phyloP scores from a whole-genome alignment of 2,329 filamentous ascomycete genomes.

The Epichloe sibirici region DNA sequence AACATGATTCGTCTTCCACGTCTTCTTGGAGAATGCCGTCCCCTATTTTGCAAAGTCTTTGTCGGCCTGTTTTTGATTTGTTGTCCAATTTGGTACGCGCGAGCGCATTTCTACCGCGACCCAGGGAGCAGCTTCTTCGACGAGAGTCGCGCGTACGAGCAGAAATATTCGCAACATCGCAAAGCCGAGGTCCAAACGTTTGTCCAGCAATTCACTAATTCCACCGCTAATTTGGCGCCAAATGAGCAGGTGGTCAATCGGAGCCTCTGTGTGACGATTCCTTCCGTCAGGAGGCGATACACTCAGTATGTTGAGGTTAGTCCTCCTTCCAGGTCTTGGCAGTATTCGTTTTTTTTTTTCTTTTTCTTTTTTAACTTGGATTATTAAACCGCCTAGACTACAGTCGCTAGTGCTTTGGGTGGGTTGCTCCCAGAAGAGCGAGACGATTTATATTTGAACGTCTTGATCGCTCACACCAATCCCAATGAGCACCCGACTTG shows the following conservation, averaged over 20 bases:
- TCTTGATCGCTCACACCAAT: neutral
- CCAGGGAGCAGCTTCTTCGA: neutral
- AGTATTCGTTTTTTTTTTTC: neutral
- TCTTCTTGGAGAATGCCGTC: neutral
- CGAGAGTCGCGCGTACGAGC: neutral
- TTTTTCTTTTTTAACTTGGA: neutral
- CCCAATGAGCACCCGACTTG: neutral
- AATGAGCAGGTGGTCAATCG: neutral
- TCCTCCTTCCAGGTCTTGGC: neutral
- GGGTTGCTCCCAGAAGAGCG: neutral
- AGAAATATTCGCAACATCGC: neutral
- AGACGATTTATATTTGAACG: neutral
- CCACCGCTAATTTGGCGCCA: neutral
- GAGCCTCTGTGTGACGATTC: neutral
- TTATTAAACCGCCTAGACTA: neutral
- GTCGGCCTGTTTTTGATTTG: neutral
- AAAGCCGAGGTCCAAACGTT: neutral
- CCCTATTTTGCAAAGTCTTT: neutral
- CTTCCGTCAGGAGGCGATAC: neutral
- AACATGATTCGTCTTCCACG: neutral
- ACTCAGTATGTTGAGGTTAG: neutral
- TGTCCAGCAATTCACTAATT: neutral
- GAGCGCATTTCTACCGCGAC: neutral
- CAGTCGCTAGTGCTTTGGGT: neutral
- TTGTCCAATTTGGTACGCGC: neutral